phyloP scores from a whole-genome alignment of 2,329 filamentous ascomycete species.

The Juglanconis sp. region DNA sequence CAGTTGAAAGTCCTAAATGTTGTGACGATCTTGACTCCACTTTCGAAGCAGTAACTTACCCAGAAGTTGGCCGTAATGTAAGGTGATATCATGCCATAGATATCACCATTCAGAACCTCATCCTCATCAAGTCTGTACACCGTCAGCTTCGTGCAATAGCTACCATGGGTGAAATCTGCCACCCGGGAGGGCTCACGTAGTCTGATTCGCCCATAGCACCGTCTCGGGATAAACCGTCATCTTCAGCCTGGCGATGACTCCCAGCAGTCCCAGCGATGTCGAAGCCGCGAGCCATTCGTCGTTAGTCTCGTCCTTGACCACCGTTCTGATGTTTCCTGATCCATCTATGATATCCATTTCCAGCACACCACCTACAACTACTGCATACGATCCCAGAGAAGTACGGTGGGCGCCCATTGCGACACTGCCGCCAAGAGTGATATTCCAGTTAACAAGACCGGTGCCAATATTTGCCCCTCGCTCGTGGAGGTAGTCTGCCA shows the following conservation, averaged over 20 bases:
- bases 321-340: conserved; percentile 37
- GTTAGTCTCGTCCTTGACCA: conserved; percentile 38
- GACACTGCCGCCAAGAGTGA: conserved; percentile 46
- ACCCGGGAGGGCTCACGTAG: conserved; percentile 35
- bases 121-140: conserved; percentile 39
- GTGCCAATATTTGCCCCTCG: conserved; percentile 45
- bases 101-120: conserved; percentile 47
- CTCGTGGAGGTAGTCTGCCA: conserved; percentile 47
- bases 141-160: conserved; percentile 2
- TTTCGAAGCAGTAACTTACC: conserved; percentile 28
- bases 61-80: conserved; percentile 51
- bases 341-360: conserved; percentile 49
- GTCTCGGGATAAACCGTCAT: conserved; percentile 49
- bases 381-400: conserved; percentile 45
- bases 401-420: conserved; percentile 52
- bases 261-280: conserved; percentile 46
- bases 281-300: conserved; percentile 51
- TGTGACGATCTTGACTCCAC: not conserved
- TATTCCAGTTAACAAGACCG: conserved; percentile 53
- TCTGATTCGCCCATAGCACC: conserved; percentile 48
- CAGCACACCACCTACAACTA: conserved; percentile 47
- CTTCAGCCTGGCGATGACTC: conserved; percentile 45
- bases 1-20: not conserved
- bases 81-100: conserved; percentile 46
- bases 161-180: not conserved